Conservation (phyloP, 805 yeast species). For the Helenozyma baotianmanensis region DNA sequence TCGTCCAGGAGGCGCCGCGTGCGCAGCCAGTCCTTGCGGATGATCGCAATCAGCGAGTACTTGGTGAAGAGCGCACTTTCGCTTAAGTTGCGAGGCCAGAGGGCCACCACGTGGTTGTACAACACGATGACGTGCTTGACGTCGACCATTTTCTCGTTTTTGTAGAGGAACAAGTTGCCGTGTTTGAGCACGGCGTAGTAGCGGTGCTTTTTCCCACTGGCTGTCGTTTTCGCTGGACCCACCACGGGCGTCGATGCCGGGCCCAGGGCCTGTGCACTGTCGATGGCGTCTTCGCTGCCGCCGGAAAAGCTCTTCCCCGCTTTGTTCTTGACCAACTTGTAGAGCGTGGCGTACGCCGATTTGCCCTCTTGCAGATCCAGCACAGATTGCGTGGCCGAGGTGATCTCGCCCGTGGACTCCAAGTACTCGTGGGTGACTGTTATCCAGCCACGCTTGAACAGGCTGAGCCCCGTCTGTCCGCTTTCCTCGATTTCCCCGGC, state of each 20-base stretch:
- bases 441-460: slow-evolving; percentile 71
- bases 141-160: slow-evolving; percentile 59
- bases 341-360: slow-evolving; percentile 58
- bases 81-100: slow-evolving; percentile 77
- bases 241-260: slow-evolving; percentile 2
- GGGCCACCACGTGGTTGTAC: slow-evolving; percentile 60
- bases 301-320: neutral
- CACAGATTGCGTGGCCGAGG: slow-evolving; percentile 39
- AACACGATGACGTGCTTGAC: slow-evolving; percentile 77
- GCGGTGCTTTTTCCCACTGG: slow-evolving; percentile 47
- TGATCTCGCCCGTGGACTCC: slow-evolving; percentile 43
- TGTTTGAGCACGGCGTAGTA: slow-evolving; percentile 74
- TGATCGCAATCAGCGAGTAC: slow-evolving; percentile 70
- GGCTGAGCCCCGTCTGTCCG: slow-evolving; percentile 55
- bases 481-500: slow-evolving; percentile 65
- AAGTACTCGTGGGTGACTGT: slow-evolving; percentile 75
- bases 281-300: neutral
- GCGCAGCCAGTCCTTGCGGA: slow-evolving; percentile 42
- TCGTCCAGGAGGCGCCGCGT: slow-evolving; percentile 17
- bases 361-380: slow-evolving; percentile 40
- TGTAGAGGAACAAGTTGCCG: slow-evolving; percentile 83
- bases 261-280: neutral
- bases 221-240: slow-evolving; percentile 10
- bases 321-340: slow-evolving; percentile 46
- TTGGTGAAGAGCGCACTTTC: slow-evolving; percentile 83